phyloP scores from a whole-genome alignment of 768 basidiomycete species.

The Chlorophyllum brunneum region DNA sequence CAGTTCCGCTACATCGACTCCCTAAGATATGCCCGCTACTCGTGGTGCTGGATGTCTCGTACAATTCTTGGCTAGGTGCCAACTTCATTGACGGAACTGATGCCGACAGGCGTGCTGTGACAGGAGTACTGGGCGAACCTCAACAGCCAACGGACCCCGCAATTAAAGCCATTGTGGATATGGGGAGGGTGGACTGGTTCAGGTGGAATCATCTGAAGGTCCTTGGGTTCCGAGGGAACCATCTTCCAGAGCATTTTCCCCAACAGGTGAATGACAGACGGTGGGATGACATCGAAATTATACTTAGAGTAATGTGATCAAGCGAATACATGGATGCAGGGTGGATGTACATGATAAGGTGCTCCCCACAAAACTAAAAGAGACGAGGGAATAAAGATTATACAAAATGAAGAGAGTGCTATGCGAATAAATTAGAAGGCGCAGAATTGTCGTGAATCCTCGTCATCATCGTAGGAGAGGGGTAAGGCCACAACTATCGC shows the following conservation, averaged over 20 bases:
- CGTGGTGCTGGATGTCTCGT: conserved; percentile 63
- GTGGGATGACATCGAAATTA: conserved; percentile 60
- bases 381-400: background rate
- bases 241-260: conserved; percentile 37
- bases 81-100: background rate
- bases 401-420: background rate
- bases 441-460: background rate
- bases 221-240: conserved; percentile 55
- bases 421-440: conserved; percentile 1
- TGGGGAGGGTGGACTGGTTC: conserved; percentile 56
- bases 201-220: conserved; percentile 50
- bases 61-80: conserved; percentile 44
- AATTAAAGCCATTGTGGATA: conserved; percentile 27
- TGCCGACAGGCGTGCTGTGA: background rate
- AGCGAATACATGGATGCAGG: background rate
- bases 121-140: conserved; percentile 2
- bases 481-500: conserved; percentile 16
- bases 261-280: conserved; percentile 51
- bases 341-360: background rate
- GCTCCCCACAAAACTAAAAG: background rate
- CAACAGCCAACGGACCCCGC: conserved; percentile 14
- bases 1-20: conserved; percentile 52
- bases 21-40: conserved; percentile 60
- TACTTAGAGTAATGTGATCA: conserved; percentile 26
- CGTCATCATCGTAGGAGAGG: background rate